Percentiles rank a stretch among this genome's conserved stretches.
Conservation (phyloP, 2,329 filamentous ascomycete genomes). For the Dactylellina sp. region DNA sequence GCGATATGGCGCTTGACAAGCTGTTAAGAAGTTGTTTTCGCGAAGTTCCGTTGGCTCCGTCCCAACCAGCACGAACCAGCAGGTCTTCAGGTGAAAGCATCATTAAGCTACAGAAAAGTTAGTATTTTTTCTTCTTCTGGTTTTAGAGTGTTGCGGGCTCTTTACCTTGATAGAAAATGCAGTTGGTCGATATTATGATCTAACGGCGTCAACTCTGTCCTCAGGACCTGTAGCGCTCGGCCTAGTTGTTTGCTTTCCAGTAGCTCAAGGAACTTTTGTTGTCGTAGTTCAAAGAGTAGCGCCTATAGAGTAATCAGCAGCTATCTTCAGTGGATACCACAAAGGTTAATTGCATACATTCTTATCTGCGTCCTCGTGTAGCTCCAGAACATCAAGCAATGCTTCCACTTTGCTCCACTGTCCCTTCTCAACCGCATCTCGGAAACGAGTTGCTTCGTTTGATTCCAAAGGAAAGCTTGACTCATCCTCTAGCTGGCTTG, state of each 20-base stretch:
- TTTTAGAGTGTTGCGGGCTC: background rate
- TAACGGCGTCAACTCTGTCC: conserved; percentile 86
- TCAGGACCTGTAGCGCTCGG: conserved; percentile 82
- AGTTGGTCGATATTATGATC: conserved; percentile 81
- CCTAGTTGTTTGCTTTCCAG: conserved; percentile 80
- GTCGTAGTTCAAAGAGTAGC: conserved; percentile 85
- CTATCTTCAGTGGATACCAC: conserved; percentile 1
- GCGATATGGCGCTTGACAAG: conserved; percentile 90
- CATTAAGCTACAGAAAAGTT: conserved; percentile 72
- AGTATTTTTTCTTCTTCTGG: conserved; percentile 18
- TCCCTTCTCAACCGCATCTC: conserved; percentile 81
- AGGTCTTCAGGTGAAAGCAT: conserved; percentile 88
- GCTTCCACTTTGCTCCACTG: conserved; percentile 87
- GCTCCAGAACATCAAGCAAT: conserved; percentile 79
- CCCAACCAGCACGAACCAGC: conserved; percentile 82
- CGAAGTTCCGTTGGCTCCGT: conserved; percentile 80
- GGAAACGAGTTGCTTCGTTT: conserved; percentile 84
- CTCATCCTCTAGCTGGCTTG: conserved; percentile 78
- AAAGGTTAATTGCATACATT: conserved; percentile 68
- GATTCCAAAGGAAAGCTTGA: conserved; percentile 91
- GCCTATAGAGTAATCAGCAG: conserved; percentile 58
- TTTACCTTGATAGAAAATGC: conserved; percentile 81
- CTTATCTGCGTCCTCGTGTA: conserved; percentile 79
- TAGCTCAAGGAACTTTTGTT: conserved; percentile 94
- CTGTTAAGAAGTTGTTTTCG: conserved; percentile 80